These are phyloP conservation scores for Insectozyma bohioensis DNA, from an alignment of 1,139 yeast species.

Conservation along the genomic window DNA sequence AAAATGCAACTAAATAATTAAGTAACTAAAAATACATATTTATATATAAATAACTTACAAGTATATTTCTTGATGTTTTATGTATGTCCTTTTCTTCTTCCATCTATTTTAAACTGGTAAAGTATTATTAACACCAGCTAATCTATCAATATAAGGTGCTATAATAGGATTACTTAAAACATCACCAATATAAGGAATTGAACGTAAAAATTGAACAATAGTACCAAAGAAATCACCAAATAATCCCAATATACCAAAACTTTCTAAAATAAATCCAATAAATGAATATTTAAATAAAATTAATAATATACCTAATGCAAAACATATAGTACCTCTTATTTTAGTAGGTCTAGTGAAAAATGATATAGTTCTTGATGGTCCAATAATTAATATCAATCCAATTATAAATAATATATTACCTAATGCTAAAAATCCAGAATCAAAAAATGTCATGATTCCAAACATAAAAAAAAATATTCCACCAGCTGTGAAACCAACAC, in stretches of 20 bases:
- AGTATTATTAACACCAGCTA: slow-evolving; percentile 43
- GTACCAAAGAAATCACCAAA: slow-evolving; percentile 94
- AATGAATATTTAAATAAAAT: slow-evolving; percentile 78
- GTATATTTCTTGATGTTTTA: too few species aligned
- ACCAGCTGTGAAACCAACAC: slow-evolving; percentile 90
- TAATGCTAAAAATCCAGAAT: slow-evolving; percentile 83
- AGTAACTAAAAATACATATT: too few species aligned
- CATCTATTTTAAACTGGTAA: slow-evolving; percentile 29
- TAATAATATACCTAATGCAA: slow-evolving; percentile 69
- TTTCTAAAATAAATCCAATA: slow-evolving; percentile 80
- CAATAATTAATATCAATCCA: slow-evolving; percentile 84
- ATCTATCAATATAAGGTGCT: slow-evolving; percentile 66
- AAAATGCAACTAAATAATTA: too few species aligned
- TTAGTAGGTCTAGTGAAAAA: slow-evolving; percentile 89
- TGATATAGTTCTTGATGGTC: slow-evolving; percentile 77
- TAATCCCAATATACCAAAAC: slow-evolving; percentile 81
- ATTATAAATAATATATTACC: slow-evolving; percentile 82
- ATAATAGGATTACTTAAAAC: slow-evolving; percentile 74
- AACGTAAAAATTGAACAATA: slow-evolving; percentile 82
- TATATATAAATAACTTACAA: too few species aligned
- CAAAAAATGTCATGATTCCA: slow-evolving; percentile 85
- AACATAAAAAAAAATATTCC: slow-evolving; percentile 77
- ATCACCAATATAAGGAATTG: slow-evolving; percentile 88
- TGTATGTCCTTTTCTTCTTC: too few species aligned
- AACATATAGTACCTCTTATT: slow-evolving; percentile 81